phyloP scores from a whole-genome alignment of 1,139 yeast genomes.

The Saccharomyces pastorianus region DNA sequence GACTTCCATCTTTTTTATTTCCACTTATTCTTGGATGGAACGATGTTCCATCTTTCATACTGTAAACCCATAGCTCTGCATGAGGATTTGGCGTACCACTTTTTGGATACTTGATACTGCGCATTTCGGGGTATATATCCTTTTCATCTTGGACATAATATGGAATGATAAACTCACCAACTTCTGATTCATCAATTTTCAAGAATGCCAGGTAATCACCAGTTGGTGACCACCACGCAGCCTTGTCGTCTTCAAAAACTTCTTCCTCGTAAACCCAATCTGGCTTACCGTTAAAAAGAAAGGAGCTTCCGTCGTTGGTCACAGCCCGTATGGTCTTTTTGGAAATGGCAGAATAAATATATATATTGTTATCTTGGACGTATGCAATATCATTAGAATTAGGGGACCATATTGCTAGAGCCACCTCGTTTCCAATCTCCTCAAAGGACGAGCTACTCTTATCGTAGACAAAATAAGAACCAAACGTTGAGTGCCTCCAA shows the following conservation, averaged over 20 bases:
- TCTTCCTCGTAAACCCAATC: conserved; percentile 99
- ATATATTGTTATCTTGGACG: conserved; percentile 64
- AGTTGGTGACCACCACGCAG: conserved; percentile 87
- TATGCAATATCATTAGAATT: conserved; percentile 59
- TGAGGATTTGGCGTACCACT: conserved; percentile 79
- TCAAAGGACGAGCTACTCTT: conserved; percentile 32
- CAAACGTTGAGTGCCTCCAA: conserved; percentile 79
- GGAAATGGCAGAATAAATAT: conserved; percentile 38
- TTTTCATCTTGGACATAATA: conserved; percentile 50
- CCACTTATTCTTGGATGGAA: conserved; percentile 46
- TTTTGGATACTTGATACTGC: conserved; percentile 74
- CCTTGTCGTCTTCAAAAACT: conserved; percentile 55
- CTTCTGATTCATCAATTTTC: conserved; percentile 65
- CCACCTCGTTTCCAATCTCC: conserved; percentile 29
- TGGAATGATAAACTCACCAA: conserved; percentile 63
- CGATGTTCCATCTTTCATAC: conserved; percentile 30
- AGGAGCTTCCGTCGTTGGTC: conserved; percentile 53
- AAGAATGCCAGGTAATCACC: conserved; percentile 59
- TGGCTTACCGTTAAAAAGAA: conserved; percentile 83
- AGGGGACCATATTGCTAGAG: conserved; percentile 74
- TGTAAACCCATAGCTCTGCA: conserved; percentile 41
- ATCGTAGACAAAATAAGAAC: conserved; percentile 60
- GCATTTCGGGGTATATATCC: conserved; percentile 59
- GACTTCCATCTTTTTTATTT: conserved; percentile 31
- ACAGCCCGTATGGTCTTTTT: conserved; percentile 24